phyloP scores from a whole-genome alignment of 176 grass and related monocot species.

The Calamus simplicifolius region DNA sequence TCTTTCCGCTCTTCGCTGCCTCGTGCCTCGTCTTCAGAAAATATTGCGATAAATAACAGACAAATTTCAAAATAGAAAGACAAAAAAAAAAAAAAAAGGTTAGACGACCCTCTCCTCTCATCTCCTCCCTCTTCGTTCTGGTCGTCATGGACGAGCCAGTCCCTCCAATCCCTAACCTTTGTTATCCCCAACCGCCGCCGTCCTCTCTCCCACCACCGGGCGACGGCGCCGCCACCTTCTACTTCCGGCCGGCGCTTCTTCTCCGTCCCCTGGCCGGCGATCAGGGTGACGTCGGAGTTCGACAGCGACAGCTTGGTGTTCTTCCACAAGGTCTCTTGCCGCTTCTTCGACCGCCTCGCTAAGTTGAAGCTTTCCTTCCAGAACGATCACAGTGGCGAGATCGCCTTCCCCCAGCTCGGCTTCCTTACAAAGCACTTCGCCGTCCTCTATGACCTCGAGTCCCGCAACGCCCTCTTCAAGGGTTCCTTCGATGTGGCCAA shows the following conservation, averaged over 20 bases:
- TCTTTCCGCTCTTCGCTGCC: no score
- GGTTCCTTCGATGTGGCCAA: constrained; percentile 45
- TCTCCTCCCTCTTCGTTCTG: constrained; percentile 12
- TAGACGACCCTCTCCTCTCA: no score
- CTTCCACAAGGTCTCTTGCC: constrained; percentile 87
- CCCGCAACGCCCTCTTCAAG: constrained; percentile 53
- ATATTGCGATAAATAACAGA: no score
- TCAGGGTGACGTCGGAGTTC: constrained; percentile 79
- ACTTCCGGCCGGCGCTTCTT: not conserved
- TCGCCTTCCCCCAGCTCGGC: constrained; percentile 41
- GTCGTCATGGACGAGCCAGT: constrained; percentile 18
- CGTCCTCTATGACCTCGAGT: constrained; percentile 63
- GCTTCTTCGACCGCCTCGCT: constrained; percentile 62
- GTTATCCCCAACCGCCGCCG: constrained; percentile 6
- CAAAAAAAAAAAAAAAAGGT: no score
- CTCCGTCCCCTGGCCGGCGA: constrained; percentile 18
- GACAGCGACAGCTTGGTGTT: constrained; percentile 60
- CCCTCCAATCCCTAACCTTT: constrained; percentile 23
- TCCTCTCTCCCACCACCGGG: not conserved
- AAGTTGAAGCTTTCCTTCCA: constrained; percentile 89
- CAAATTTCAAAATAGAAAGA: no score
- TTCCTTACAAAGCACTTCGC: constrained; percentile 61
- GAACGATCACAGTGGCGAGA: constrained; percentile 42
- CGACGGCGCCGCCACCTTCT: not conserved
- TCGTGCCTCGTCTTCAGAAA: no score